A percentile compares a stretch with the other conserved stretches of the same genome.
phyloP scores from a whole-genome alignment of 192 early-diverging fungal genomes.

The Chytriomyces confervae region DNA sequence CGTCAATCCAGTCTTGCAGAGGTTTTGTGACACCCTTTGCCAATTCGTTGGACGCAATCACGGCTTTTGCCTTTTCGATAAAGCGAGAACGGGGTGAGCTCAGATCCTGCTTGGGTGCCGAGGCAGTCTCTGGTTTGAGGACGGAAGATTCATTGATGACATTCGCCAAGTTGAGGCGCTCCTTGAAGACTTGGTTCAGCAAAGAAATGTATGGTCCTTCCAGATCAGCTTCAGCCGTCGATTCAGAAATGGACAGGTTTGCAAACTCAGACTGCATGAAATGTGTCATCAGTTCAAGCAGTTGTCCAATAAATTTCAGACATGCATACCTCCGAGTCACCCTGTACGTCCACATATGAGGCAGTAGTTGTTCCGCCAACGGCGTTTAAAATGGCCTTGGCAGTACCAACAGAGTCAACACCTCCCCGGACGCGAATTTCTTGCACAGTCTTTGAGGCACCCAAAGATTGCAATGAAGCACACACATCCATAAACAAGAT shows the following conservation, averaged over 20 bases:
- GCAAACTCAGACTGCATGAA: neutral
- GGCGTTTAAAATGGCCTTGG: slow-evolving; percentile 36
- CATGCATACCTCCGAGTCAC: slow-evolving; percentile 50
- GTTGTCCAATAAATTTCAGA: slow-evolving; percentile 19
- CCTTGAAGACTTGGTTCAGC: slow-evolving; percentile 76
- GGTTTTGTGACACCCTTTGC: slow-evolving; percentile 13
- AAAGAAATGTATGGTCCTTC: slow-evolving; percentile 84
- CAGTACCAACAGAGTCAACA: neutral
- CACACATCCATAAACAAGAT: slow-evolving; percentile 87
- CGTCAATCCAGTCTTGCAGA: slow-evolving; percentile 17
- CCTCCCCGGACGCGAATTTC: slow-evolving; percentile 17
- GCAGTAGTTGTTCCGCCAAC: neutral
- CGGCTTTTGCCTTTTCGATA: slow-evolving; percentile 63
- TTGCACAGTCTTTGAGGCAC: neutral
- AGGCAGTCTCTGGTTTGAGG: slow-evolving; percentile 25
- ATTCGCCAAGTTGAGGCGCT: slow-evolving; percentile 82
- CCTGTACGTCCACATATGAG: neutral
- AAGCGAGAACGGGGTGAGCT: slow-evolving; percentile 48
- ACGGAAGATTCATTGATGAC: slow-evolving; percentile 72
- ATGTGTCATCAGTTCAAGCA: neutral
- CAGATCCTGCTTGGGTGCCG: neutral
- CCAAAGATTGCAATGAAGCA: slow-evolving; percentile 61
- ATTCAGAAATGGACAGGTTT: slow-evolving; percentile 21
- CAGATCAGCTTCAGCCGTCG: slow-evolving; percentile 47
- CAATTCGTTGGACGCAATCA: slow-evolving; percentile 42